These are phyloP conservation scores for Ceriops decandra DNA, from an alignment of 345 rosid genomes.

Conservation along the genomic window DNA sequence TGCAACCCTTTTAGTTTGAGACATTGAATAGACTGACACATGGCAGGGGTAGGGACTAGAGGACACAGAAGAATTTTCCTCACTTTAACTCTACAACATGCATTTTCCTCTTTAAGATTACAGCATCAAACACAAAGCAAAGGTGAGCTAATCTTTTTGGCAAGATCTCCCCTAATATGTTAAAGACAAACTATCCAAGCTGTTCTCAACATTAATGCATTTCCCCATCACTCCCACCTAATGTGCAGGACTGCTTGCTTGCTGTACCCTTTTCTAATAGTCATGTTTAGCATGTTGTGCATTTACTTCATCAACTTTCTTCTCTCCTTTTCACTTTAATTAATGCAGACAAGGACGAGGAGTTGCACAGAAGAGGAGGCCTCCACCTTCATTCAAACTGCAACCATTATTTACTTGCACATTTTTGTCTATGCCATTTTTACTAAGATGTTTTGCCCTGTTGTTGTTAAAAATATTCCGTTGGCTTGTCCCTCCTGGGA, in stretches of 20 bases:
- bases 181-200: constrained; percentile 10
- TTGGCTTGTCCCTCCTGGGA: background rate
- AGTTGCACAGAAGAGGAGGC: constrained; percentile 1
- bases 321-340: background rate
- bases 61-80: background rate
- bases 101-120: constrained; percentile 10
- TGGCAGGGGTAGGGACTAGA: background rate
- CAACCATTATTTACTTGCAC: background rate
- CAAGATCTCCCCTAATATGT: constrained; percentile 16
- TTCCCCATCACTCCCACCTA: background rate
- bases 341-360: constrained; percentile 15
- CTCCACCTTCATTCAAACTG: background rate
- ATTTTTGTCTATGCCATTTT: background rate
- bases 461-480: background rate
- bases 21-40: constrained; percentile 1
- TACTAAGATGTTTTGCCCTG: background rate
- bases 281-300: constrained; percentile 9
- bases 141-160: constrained; percentile 24
- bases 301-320: constrained; percentile 1
- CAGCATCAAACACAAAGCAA: constrained; percentile 12
- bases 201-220: constrained; percentile 26
- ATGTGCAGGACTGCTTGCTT: constrained; percentile 4
- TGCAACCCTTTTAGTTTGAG: background rate
- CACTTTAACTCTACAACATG: background rate
- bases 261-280: background rate